Evolutionary conservation across 2,329 filamentous ascomycete genomes (phyloP).

Genomic region (Escovopsis sp.): DNA sequence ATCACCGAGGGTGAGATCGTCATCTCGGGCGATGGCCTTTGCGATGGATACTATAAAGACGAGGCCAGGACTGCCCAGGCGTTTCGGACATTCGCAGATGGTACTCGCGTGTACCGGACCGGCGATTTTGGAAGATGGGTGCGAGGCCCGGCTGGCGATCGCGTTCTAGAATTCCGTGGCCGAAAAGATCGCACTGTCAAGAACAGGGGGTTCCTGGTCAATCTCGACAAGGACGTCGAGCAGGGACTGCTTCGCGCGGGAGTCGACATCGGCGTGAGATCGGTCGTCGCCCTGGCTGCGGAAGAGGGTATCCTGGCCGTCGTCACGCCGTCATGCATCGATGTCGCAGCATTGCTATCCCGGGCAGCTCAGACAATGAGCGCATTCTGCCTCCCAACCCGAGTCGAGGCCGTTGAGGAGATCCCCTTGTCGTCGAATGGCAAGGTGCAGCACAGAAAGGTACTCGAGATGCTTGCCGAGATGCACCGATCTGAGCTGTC

Average conservation of each 20-base stretch:
- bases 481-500: background rate
- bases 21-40: constrained; percentile 3
- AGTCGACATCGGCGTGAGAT: background rate
- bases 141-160: background rate
- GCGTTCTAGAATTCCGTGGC: constrained; percentile 3
- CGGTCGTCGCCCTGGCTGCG: constrained; percentile 1
- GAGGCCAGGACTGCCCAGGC: background rate
- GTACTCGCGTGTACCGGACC: constrained; percentile 1
- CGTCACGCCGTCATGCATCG: constrained; percentile 1
- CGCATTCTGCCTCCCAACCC: constrained; percentile 2
- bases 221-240: constrained; percentile 4
- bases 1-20: constrained; percentile 2
- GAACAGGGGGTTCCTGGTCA: constrained; percentile 4
- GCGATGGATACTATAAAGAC: constrained; percentile 2
- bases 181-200: constrained; percentile 4
- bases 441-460: constrained; percentile 1
- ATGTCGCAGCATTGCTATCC: background rate
- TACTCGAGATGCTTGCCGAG: background rate
- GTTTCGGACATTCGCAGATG: background rate
- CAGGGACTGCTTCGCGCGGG: constrained; percentile 1
- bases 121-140: constrained; percentile 4
- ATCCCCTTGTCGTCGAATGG: constrained; percentile 3
- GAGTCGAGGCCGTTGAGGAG: background rate
- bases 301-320: constrained; percentile 4
- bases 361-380: constrained; percentile 1